A percentile compares a stretch with the other conserved stretches of the same genome.
Evolutionary conservation across 441 rosid species (phyloP).

Genomic region (Breynia disticha): DNA sequence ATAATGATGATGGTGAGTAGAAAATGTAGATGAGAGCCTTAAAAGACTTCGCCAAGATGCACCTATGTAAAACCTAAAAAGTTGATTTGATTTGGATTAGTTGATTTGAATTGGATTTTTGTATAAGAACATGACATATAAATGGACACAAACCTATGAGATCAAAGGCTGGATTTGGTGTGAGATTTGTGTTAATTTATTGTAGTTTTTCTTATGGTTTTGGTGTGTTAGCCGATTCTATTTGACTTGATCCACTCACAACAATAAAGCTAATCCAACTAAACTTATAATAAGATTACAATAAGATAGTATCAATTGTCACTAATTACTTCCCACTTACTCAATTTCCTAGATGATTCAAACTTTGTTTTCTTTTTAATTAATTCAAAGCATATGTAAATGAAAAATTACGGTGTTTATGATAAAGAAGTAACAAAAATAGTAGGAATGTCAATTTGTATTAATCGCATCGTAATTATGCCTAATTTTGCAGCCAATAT

Average conservation of each 20-base stretch:
- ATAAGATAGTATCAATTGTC: too few species aligned
- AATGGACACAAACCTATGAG: constrained; percentile 6
- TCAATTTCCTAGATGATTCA: constrained; percentile 13
- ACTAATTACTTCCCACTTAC: constrained; percentile 26
- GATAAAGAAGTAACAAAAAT: too few species aligned
- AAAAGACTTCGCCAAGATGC: constrained; percentile 1
- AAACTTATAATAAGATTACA: not conserved
- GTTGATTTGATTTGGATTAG: constrained; percentile 16
- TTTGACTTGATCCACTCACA: constrained; percentile 30
- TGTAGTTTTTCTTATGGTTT: constrained; percentile 4
- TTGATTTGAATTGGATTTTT: constrained; percentile 13
- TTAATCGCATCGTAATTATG: too few species aligned
- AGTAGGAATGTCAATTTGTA: too few species aligned
- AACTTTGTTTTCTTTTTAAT: constrained; percentile 1
- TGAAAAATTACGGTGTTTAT: too few species aligned
- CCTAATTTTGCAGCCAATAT: too few species aligned
- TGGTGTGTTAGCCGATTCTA: constrained; percentile 27
- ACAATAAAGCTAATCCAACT: constrained; percentile 15
- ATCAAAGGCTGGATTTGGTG: constrained; percentile 25
- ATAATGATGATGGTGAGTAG: not conserved
- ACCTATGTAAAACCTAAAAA: constrained; percentile 16
- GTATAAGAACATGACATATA: not conserved
- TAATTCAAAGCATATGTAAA: constrained; percentile 1
- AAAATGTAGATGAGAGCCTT: not conserved
- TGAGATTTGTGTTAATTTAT: constrained; percentile 9